These are phyloP conservation scores for Scheffersomyces segobiensis DNA, from an alignment of 1,139 yeast species.

Conservation along the genomic window DNA sequence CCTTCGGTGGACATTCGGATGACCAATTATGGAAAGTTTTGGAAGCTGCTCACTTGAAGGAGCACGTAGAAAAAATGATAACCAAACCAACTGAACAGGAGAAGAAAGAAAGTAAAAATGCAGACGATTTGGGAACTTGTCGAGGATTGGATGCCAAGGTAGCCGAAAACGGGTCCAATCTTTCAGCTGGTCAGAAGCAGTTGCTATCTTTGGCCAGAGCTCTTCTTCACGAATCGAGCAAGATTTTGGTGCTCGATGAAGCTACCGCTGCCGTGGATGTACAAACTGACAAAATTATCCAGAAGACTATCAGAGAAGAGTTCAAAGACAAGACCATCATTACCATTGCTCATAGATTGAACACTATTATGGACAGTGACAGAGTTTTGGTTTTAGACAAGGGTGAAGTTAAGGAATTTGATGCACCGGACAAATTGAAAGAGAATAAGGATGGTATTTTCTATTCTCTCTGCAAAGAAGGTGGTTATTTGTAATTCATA, in stretches of 20 bases:
- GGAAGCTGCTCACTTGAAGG: constrained; percentile 29
- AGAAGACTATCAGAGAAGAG: constrained; percentile 23
- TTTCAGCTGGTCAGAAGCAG: constrained; percentile 24
- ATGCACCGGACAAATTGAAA: constrained; percentile 19
- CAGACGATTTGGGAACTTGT: constrained; percentile 12
- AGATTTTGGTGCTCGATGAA: constrained; percentile 25
- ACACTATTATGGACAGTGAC: constrained; percentile 27
- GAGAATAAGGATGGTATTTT: constrained; percentile 17
- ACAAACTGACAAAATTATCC: constrained; percentile 27
- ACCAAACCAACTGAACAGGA: constrained; percentile 22
- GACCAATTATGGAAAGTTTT: constrained; percentile 29
- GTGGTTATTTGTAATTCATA: constrained; percentile 13
- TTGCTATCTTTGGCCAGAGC: constrained; percentile 23
- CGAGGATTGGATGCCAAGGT: constrained; percentile 19
- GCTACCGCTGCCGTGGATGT: constrained; percentile 30
- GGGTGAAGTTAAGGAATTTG: constrained; percentile 24
- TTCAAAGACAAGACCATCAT: constrained; percentile 25
- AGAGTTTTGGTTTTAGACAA: constrained; percentile 24
- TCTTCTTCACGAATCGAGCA: constrained; percentile 16
- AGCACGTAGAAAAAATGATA: constrained; percentile 28
- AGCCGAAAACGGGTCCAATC: constrained; percentile 20
- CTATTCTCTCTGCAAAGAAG: constrained; percentile 21
- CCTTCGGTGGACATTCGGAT: constrained; percentile 23
- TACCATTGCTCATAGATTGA: constrained; percentile 28
- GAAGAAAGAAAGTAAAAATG: constrained; percentile 14